Percentiles rank a stretch among this genome's conserved stretches.
These are phyloP conservation scores for Keithomyces neogunnii DNA, from an alignment of 2,329 filamentous ascomycete species.

Conservation along the genomic window DNA sequence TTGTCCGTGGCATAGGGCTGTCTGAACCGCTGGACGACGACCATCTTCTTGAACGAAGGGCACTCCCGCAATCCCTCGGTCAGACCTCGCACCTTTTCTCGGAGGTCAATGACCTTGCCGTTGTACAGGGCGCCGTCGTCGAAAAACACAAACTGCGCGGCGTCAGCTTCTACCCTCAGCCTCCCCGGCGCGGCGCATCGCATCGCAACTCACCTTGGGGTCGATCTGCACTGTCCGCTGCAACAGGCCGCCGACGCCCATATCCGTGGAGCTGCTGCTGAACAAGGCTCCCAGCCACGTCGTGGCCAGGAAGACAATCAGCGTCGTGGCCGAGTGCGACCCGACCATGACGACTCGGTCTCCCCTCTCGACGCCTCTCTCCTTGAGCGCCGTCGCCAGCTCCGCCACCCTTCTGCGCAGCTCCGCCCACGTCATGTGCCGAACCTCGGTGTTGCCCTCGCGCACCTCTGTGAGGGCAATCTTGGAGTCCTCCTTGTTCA, in stretches of 20 bases:
- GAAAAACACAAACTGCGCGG: conserved; percentile 60
- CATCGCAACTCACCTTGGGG: conserved; percentile 42
- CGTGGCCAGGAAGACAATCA: conserved; percentile 62
- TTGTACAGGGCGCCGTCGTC: conserved; percentile 77
- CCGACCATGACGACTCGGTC: conserved; percentile 71
- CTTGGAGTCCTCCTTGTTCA: conserved; percentile 61
- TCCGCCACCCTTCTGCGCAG: conserved; percentile 50
- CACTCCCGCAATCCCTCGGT: conserved; percentile 54
- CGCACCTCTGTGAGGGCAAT: conserved; percentile 66
- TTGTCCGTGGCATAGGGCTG: conserved; percentile 47
- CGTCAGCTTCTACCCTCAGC: conserved; percentile 2
- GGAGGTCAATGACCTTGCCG: conserved; percentile 63
- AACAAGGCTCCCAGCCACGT: conserved; percentile 68
- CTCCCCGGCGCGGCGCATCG: background rate
- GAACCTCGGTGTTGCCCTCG: conserved; percentile 51
- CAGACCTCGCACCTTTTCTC: conserved; percentile 65
- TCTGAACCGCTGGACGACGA: conserved; percentile 58
- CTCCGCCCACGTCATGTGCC: conserved; percentile 58
- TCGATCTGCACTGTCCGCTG: conserved; percentile 67
- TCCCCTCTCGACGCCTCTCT: conserved; percentile 57
- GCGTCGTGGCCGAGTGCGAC: conserved; percentile 66
- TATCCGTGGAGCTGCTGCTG: conserved; percentile 70
- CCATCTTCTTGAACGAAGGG: conserved; percentile 50
- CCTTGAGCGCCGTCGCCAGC: conserved; percentile 58
- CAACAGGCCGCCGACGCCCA: conserved; percentile 70